Evolutionary conservation across 176 grass and related monocot genomes (phyloP).

Genomic region (Oryza punctata): DNA sequence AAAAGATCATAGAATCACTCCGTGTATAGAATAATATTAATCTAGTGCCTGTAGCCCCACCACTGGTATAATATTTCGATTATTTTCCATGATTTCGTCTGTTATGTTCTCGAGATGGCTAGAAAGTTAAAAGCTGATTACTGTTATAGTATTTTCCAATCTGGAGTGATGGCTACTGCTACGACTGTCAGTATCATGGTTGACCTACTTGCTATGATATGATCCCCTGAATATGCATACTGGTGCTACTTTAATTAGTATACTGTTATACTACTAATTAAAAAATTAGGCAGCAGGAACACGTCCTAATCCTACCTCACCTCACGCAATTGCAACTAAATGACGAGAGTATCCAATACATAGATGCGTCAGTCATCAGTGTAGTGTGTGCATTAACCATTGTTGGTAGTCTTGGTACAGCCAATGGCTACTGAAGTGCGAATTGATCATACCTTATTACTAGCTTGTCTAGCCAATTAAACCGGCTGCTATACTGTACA

Average conservation of each 20-base stretch:
- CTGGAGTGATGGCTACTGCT: not conserved
- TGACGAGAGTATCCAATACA: too few species aligned
- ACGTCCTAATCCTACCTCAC: too few species aligned
- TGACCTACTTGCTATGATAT: not conserved
- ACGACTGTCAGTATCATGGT: not conserved
- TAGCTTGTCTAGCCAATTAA: not conserved
- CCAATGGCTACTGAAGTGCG: too few species aligned
- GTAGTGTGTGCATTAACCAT: not conserved
- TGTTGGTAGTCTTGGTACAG: too few species aligned
- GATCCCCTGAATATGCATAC: not conserved
- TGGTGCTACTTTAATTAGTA: not conserved
- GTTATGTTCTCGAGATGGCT: not conserved
- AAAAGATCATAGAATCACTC: too few species aligned
- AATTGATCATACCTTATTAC: too few species aligned
- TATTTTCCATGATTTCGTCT: not conserved
- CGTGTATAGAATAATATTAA: too few species aligned
- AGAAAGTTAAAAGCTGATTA: not conserved
- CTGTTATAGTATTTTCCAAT: not conserved
- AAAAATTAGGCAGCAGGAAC: too few species aligned
- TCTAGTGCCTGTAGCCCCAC: too few species aligned
- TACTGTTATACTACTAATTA: too few species aligned
- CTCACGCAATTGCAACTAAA: too few species aligned
- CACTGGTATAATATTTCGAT: too few species aligned
- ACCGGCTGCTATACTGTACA: not conserved
- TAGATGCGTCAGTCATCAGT: not conserved